These are phyloP conservation scores for Suhomyces atakaporum DNA, from an alignment of 1,139 yeast genomes.

Conservation along the genomic window DNA sequence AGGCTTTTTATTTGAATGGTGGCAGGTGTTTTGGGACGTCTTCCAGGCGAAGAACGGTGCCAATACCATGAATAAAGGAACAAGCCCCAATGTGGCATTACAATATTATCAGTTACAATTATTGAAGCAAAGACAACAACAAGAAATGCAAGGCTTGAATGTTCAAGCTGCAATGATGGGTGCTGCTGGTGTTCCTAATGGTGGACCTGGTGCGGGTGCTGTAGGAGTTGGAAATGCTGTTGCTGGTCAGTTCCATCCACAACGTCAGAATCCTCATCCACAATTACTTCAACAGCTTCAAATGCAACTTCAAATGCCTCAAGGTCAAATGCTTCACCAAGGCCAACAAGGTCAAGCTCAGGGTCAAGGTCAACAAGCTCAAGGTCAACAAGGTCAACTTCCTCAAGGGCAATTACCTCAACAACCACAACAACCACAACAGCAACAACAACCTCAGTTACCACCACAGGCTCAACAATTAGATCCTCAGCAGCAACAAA, in stretches of 20 bases:
- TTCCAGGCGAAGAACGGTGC: slow-evolving; percentile 66
- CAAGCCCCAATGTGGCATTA: slow-evolving; percentile 51
- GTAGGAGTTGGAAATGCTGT: slow-evolving; percentile 3
- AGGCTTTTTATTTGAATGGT: slow-evolving; percentile 90
- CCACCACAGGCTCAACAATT: slow-evolving; percentile 16
- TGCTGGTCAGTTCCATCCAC: slow-evolving; percentile 10
- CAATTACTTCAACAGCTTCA: slow-evolving; percentile 17
- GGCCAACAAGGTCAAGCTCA: slow-evolving; percentile 8
- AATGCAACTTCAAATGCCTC: slow-evolving; percentile 14
- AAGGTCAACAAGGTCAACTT: slow-evolving; percentile 11
- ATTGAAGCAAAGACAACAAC: slow-evolving; percentile 64
- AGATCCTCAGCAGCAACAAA: slow-evolving; percentile 21
- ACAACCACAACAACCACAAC: slow-evolving; percentile 14
- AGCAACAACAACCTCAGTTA: slow-evolving; percentile 12
- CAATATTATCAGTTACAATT: slow-evolving; percentile 73
- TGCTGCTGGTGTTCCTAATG: slow-evolving; percentile 10
- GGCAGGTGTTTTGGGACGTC: slow-evolving; percentile 96
- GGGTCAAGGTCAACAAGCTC: slow-evolving; percentile 9
- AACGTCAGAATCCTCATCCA: slow-evolving; percentile 11
- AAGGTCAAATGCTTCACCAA: slow-evolving; percentile 14
- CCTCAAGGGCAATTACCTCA: slow-evolving; percentile 8
- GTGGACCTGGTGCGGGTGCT: slow-evolving; percentile 4
- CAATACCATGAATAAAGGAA: slow-evolving; percentile 45
- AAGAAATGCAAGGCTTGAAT: slow-evolving; percentile 47
- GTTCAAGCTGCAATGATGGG: slow-evolving; percentile 27